Base-by-base conservation (phyloP, 495 filamentous ascomycete genomes). In the Penicillium ucsense region DNA sequence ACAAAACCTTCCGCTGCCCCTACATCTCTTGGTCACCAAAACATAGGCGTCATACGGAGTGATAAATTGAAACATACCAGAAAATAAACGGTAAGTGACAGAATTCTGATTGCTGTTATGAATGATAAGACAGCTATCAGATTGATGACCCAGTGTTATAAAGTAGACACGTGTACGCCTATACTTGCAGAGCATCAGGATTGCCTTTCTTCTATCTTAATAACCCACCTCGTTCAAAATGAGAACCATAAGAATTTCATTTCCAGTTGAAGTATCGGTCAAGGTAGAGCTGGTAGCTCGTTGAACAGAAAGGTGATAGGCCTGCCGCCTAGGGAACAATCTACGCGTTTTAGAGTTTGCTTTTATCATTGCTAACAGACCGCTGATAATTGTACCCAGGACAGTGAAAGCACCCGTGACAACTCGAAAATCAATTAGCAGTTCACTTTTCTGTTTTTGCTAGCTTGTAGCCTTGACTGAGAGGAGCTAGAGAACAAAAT, bases 81-180 rank as follows among this genome's bases (percentile, higher is more conserved):
- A 45, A 41, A 41, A 50, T 32, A 45, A 10, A 51, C 20, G 8
- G 48, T 36, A 46, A 51, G 37, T 46, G 20, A 51, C 36, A 51
- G 48, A 51, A 51, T 31, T 29, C 12, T 41, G 12, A 51, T 36
- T 46, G 37, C 28, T 33, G 43, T 38, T 20, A 51, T n/a, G 8
- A 41, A 46, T 46, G 41, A 51, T 51, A 51, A 41, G 41, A 42
- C 47, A 44, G 20, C 33, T 39, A 50, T 36, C 8, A 50, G 44
- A 50, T 50, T 3, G 41, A 42, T 45, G 38, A 45, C 38, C 41
- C 4, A 50, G 28, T 8, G 31, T 45, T 50, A 31, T 31, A 50
- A 42, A 50, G 47, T 50, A 40, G 34, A 50, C n/a, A 50, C 41
- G 39, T 36, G 33, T 30, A 50, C 41, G 20, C 20, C 20, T 20